Base-by-base conservation (phyloP, 768 basidiomycete genomes). In the Lentinula raphanica region DNA sequence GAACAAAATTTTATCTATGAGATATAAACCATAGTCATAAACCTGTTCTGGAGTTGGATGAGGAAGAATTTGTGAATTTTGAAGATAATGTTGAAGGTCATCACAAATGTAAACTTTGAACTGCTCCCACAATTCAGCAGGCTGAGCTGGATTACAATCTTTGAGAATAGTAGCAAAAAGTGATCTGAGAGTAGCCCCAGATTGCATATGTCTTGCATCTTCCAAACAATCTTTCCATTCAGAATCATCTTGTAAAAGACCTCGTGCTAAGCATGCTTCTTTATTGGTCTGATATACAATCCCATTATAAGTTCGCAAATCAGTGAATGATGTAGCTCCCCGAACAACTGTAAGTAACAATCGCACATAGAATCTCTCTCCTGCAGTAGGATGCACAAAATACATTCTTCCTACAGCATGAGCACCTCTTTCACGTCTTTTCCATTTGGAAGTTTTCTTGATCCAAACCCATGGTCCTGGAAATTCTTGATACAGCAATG, bases 201-300 rank as follows among this genome's bases (percentile, higher is more conserved):
- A 73, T 36, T 76, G 71, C 65, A 79, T 76, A 1, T 31, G 23
- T 5, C 62, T 32, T 0, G 79, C 81, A 45, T 80, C 78, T 15
- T 66, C 13, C 1, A 77, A 27, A 29, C 39, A 40, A 17, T 45
- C 42, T 32, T 42, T 40, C 54, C 54, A 55, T 32, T 55, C 54
- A 21, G 5, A 9, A 42, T 55, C 54, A 55, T 55, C 54, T n/a
- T 42, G 17, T 17, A 55, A 27, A 11, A 55, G 39, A 5, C 54
- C 54, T 40, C 21, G 3, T 27, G 25, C 54, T 19, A 55, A 28
- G 11, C 54, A 55, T 55, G 54, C 54, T 45, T 55, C 1, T 28
- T 45, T 12, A 28, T 42, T 42, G 28, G 54, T 4, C 2, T 4
- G 2, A 27, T 42, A 40, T 7, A 15, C 39, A 5, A 55, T 21